Percentiles rank a stretch among this genome's conserved stretches.
phyloP scores from a whole-genome alignment of 2,329 filamentous ascomycete genomes.

The Colletotrichum sp. region DNA sequence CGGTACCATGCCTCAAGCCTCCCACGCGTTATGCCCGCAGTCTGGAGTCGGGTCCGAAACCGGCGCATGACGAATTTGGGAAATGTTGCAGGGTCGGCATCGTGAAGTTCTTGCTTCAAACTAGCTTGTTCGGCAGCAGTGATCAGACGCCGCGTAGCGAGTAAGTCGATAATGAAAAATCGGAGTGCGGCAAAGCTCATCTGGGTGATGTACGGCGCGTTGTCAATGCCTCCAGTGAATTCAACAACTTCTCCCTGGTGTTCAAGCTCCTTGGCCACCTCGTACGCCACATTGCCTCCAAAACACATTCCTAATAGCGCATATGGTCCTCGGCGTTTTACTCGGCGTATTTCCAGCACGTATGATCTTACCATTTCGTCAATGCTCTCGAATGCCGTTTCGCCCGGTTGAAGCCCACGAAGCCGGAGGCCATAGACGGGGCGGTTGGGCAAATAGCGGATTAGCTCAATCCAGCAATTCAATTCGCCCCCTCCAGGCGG shows the following conservation, averaged over 20 bases:
- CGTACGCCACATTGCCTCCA: neutral
- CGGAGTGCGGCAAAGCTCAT: constrained; percentile 1
- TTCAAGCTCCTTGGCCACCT: neutral
- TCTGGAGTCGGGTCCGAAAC: neutral
- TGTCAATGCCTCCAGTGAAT: neutral
- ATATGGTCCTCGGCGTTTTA: neutral
- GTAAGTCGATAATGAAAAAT: constrained; percentile 3
- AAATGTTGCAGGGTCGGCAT: neutral
- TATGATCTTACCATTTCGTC: neutral
- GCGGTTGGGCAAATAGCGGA: neutral
- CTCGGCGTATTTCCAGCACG: neutral
- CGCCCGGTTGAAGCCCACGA: neutral
- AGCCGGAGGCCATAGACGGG: neutral
- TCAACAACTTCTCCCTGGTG: neutral
- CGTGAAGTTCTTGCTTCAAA: neutral
- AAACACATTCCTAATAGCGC: neutral
- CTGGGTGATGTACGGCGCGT: neutral
- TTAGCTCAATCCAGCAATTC: neutral
- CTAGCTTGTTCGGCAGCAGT: neutral
- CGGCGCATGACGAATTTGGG: neutral
- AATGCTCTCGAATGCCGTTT: neutral
- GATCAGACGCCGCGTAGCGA: neutral
- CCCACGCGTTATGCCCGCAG: neutral
- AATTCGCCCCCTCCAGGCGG: neutral
- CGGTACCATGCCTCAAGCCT: neutral